These are phyloP conservation scores for Tilletia indica DNA, from an alignment of 1,284 basidiomycete genomes.

Conservation along the genomic window DNA sequence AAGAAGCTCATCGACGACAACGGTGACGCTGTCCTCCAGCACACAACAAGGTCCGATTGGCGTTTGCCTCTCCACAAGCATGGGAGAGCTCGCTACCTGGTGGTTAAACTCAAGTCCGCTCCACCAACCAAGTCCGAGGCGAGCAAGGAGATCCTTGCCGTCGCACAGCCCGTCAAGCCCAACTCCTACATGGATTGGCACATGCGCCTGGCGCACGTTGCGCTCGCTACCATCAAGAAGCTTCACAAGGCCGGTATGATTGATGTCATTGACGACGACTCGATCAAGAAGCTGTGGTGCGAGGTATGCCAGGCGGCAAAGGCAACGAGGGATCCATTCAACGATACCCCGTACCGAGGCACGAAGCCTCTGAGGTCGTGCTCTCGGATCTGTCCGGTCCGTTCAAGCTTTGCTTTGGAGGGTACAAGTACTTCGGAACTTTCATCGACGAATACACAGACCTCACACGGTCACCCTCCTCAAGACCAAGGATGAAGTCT, in stretches of 20 bases:
- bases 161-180: neutral
- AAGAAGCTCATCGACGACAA: neutral
- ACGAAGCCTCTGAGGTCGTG: neutral
- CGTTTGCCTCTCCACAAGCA: neutral
- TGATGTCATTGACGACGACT: too few relatives aligned
- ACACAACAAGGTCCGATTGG: neutral
- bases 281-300: neutral
- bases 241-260: too few relatives aligned
- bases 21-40: slow-evolving; percentile 1
- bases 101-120: neutral
- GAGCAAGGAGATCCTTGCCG: neutral
- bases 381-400: neutral
- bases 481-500: slow-evolving; percentile 8
- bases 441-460: slow-evolving; percentile 2
- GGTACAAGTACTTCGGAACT: neutral
- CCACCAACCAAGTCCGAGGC: neutral
- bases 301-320: neutral
- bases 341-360: neutral
- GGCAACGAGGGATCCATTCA: neutral
- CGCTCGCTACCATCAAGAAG: too few relatives aligned
- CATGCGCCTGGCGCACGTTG: too few relatives aligned
- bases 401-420: neutral
- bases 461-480: neutral
- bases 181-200: too few relatives aligned
- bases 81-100: neutral